A percentile compares a stretch with the other conserved stretches of the same genome.
Conservation (phyloP, 331 rosid genomes). For the Arachis monticola region DNA sequence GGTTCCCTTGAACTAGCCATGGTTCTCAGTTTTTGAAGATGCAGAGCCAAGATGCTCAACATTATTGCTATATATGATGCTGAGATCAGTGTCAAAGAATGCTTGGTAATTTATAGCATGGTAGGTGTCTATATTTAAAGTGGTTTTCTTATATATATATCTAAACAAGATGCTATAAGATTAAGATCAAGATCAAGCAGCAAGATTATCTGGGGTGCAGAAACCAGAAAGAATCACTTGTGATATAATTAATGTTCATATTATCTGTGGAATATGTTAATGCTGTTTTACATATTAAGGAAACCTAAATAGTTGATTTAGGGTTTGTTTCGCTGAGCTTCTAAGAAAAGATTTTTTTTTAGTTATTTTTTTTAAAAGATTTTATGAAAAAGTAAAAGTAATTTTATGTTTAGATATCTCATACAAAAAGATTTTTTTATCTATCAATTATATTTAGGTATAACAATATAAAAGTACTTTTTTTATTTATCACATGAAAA, state of each 20-base stretch:
- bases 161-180: not conserved
- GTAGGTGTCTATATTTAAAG: conserved; percentile 18
- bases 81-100: conserved; percentile 18
- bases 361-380: no score
- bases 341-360: no score
- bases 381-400: no score
- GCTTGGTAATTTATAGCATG: not conserved
- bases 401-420: no score
- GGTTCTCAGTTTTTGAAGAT: not conserved
- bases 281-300: conserved; percentile 41
- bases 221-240: conserved; percentile 33
- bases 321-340: no score
- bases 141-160: conserved; percentile 11
- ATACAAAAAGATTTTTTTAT: no score
- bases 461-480: no score
- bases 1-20: conserved; percentile 35
- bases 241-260: conserved; percentile 22
- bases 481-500: no score
- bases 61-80: conserved; percentile 14
- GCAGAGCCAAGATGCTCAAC: conserved; percentile 28
- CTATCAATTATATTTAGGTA: no score
- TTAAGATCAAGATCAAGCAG: not conserved
- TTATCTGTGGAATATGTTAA: conserved; percentile 44
- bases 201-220: not conserved
- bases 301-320: not conserved